Evolutionary conservation across 306 rosid species (phyloP).

Genomic region (Cucurbita pepo): DNA sequence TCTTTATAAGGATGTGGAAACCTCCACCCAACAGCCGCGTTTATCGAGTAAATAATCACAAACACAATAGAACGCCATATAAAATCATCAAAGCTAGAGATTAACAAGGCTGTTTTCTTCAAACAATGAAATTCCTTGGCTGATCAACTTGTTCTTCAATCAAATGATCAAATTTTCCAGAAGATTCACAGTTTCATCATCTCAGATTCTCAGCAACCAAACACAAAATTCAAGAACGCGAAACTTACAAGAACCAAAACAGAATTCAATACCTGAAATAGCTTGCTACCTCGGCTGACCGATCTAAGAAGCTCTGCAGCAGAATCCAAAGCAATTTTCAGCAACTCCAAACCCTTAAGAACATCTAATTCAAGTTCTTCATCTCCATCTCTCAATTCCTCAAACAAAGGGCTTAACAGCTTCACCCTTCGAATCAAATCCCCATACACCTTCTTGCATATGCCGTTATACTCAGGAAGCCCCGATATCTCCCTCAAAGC

Average conservation of each 20-base stretch:
- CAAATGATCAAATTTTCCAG: too few relatives aligned
- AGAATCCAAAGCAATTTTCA: constrained; percentile 53
- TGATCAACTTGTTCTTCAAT: too few relatives aligned
- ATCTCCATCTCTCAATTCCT: constrained; percentile 67
- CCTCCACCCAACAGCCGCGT: too few relatives aligned
- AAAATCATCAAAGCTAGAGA: background rate
- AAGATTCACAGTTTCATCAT: too few relatives aligned
- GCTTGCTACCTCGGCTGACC: constrained; percentile 68
- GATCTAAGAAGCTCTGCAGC: constrained; percentile 39
- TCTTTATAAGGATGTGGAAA: too few relatives aligned
- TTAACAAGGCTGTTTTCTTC: background rate
- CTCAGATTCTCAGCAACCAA: background rate
- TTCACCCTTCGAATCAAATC: constrained; percentile 64
- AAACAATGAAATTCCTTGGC: background rate
- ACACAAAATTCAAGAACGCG: background rate
- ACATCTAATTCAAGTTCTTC: constrained; percentile 33
- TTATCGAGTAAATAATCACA: background rate
- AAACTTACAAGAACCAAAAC: background rate
- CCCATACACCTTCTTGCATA: constrained; percentile 54
- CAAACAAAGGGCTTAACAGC: constrained; percentile 79
- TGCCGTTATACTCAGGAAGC: constrained; percentile 55
- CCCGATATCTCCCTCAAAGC: constrained; percentile 47
- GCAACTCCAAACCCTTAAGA: constrained; percentile 41
- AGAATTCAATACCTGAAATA: constrained; percentile 43
- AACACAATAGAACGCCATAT: background rate